phyloP scores from a whole-genome alignment of 2,329 filamentous ascomycete genomes.

The Penicillium sp. region DNA sequence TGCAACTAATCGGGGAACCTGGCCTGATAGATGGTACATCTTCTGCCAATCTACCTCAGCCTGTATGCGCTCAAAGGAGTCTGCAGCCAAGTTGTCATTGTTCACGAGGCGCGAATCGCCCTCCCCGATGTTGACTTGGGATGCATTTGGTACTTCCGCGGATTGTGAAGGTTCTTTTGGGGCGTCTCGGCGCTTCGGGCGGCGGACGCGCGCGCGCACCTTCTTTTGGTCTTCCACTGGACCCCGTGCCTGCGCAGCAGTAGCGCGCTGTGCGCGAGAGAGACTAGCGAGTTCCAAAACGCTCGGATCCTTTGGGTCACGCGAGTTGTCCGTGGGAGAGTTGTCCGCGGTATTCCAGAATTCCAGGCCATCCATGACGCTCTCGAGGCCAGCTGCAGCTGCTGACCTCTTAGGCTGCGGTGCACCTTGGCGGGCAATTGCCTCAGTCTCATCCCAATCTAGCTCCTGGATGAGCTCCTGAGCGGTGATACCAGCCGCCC shows the following conservation, averaged over 20 bases:
- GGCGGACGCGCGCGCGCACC: constrained; percentile 25
- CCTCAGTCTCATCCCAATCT: constrained; percentile 41
- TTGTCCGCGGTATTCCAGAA: constrained; percentile 20
- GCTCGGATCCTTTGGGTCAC: constrained; percentile 7
- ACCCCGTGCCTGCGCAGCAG: constrained; percentile 6
- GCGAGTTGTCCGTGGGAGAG: constrained; percentile 6
- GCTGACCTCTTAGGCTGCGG: constrained; percentile 13
- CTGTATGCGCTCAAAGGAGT: constrained; percentile 67
- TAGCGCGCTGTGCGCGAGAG: constrained; percentile 9
- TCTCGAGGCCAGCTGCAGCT: constrained; percentile 32
- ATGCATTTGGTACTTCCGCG: neutral
- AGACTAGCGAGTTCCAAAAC: constrained; percentile 16
- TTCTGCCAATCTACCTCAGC: constrained; percentile 80
- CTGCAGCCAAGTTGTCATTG: constrained; percentile 60
- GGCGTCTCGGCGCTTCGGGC: constrained; percentile 23
- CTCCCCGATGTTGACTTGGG: constrained; percentile 58
- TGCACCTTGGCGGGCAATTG: constrained; percentile 27
- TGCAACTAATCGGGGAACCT: constrained; percentile 86
- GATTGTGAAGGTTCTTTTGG: constrained; percentile 8
- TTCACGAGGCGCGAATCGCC: constrained; percentile 75
- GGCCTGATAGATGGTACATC: constrained; percentile 89
- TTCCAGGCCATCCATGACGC: constrained; percentile 33
- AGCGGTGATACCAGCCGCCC: constrained; percentile 63
- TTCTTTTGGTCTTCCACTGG: constrained; percentile 18
- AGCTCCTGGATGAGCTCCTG: constrained; percentile 56